Base-by-base conservation (phyloP, 495 filamentous ascomycete genomes). In the Bacidia gigantensis region DNA sequence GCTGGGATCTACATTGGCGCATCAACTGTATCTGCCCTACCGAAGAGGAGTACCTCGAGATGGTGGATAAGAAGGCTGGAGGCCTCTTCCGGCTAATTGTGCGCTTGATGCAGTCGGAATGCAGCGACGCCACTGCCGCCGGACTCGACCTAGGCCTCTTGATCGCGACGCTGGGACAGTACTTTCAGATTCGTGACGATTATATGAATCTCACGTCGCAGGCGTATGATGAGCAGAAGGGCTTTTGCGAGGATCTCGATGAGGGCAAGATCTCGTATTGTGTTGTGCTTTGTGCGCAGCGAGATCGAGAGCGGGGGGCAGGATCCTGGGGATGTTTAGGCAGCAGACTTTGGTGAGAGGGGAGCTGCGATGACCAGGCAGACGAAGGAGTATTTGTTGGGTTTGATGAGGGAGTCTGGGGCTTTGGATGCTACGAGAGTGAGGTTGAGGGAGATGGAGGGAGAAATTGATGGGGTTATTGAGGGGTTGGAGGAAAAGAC, bases 161-260 rank as follows among this genome's bases (percentile, higher is more conserved):
- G 7, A 55, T 54, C 14, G 51, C 23, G 3, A 50, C 59, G 0
- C 29, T 71, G 0, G 67, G 68, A 1, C 57, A 58, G 0, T 64
- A 55, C 39, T 69, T 65, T 51, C 68, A 70, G 21, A 62, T 67
- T 20, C 61, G 68, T 0, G 68, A 72, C 55, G 67, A 70, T 39
- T 69, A 70, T 42, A 41, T 58, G 46, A 70, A 72, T 26, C 61
- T 70, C 0, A 44, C 49, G 5, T 58, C 52, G 5, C 29, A 5
- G 11, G 43, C 59, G 54, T 67, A 65, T 44, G 57, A 56, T 9
- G 51, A 43, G 14, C 57, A 65, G 46, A 68, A 69, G 52, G 65
- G 68, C n/a, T 67, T 68, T 49, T 61, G 56, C 32, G 67, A 67
- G 54, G 65, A 68, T 51, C 62, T 71, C 11, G 64, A 65, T 46